phyloP scores from a whole-genome alignment of 805 yeast species.

The Teunomyces tritomae region DNA sequence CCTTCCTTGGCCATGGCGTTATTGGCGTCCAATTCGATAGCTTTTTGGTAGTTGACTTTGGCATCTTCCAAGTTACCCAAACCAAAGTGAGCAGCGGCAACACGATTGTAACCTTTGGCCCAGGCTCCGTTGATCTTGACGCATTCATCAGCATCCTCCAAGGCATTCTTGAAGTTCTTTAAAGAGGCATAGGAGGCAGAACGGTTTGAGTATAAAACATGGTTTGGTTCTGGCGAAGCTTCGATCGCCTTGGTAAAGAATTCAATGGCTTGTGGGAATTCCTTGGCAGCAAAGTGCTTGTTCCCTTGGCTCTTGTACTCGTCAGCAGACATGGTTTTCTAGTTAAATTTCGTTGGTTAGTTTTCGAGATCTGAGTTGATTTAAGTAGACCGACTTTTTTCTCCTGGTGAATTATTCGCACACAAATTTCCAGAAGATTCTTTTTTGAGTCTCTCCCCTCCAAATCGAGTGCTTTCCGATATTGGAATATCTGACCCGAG shows the following conservation, averaged over 20 bases:
- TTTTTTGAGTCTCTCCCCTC: not conserved
- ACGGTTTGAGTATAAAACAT: slow-evolving; percentile 89
- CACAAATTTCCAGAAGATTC: slow-evolving; percentile 3
- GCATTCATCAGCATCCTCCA: slow-evolving; percentile 82
- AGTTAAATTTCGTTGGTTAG: not conserved
- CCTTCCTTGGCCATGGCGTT: slow-evolving; percentile 91
- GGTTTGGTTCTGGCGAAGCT: slow-evolving; percentile 78
- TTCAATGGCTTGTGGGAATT: slow-evolving; percentile 76
- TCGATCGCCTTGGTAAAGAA: slow-evolving; percentile 84
- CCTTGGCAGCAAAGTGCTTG: slow-evolving; percentile 86
- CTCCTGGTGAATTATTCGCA: not conserved
- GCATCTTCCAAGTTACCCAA: slow-evolving; percentile 77
- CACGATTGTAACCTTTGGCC: slow-evolving; percentile 95
- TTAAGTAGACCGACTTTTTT: slow-evolving; percentile 1
- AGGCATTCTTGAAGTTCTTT: slow-evolving; percentile 69
- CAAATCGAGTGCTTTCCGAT: not conserved
- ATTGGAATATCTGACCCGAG: too few species aligned
- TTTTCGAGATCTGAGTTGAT: not conserved
- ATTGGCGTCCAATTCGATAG: slow-evolving; percentile 72
- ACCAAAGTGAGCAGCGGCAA: slow-evolving; percentile 93
- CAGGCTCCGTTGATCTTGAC: slow-evolving; percentile 77
- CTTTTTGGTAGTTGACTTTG: slow-evolving; percentile 65
- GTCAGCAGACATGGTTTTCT: slow-evolving; percentile 53
- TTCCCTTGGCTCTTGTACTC: slow-evolving; percentile 90
- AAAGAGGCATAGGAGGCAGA: slow-evolving; percentile 87